Percentiles rank a stretch among this genome's conserved stretches.
These are phyloP conservation scores for Diplodia corticola DNA, from an alignment of 2,329 filamentous ascomycete genomes.

Conservation along the genomic window DNA sequence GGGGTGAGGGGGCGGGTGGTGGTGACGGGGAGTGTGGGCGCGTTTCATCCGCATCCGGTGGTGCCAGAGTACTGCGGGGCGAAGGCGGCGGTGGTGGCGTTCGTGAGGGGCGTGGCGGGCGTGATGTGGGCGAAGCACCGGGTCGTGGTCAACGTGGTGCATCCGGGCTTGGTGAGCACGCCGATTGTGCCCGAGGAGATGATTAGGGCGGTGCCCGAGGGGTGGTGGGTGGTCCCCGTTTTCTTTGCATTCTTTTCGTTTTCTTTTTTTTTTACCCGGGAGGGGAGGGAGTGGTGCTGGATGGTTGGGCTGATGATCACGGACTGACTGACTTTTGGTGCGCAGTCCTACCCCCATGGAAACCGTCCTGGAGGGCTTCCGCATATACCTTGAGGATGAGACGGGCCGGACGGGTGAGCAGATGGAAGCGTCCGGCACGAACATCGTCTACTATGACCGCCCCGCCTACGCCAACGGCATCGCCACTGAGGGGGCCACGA, in stretches of 20 bases:
- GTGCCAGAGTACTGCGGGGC: slow-evolving; percentile 54
- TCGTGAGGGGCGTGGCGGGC: slow-evolving; percentile 32
- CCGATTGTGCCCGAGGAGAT: slow-evolving; percentile 29
- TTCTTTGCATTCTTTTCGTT: background rate
- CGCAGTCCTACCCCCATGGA: slow-evolving; percentile 36
- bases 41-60: slow-evolving; percentile 45
- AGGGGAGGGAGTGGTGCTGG: too few species aligned
- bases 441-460: slow-evolving; percentile 40
- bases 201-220: slow-evolving; percentile 19
- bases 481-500: slow-evolving; percentile 44
- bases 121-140: slow-evolving; percentile 44
- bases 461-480: slow-evolving; percentile 45
- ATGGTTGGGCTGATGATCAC: too few species aligned
- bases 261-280: background rate
- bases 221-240: background rate
- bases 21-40: slow-evolving; percentile 47
- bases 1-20: slow-evolving; percentile 45
- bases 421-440: slow-evolving; percentile 48
- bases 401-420: slow-evolving; percentile 44
- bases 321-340: background rate
- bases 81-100: slow-evolving; percentile 47
- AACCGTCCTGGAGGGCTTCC: slow-evolving; percentile 50
- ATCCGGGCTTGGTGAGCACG: slow-evolving; percentile 52
- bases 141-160: slow-evolving; percentile 51
- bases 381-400: slow-evolving; percentile 49